Evolutionary conservation across 2,329 filamentous ascomycete species (phyloP).

Genomic region (Ophiobolus disseminans): DNA sequence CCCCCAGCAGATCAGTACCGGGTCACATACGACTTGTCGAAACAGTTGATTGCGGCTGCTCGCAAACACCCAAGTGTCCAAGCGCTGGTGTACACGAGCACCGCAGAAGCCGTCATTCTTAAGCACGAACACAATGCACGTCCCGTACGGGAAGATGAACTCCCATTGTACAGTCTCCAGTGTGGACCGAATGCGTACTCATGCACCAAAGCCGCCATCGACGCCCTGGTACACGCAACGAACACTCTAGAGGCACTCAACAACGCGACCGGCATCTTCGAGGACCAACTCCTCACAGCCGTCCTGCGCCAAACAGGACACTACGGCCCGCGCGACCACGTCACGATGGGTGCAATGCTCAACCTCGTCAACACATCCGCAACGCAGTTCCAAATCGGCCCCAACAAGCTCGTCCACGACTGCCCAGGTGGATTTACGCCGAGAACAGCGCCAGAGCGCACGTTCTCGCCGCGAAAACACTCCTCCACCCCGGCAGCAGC

Average conservation of each 20-base stretch:
- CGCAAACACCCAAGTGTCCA: slow-evolving; percentile 2
- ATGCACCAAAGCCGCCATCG: neutral
- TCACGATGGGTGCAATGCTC: slow-evolving; percentile 4
- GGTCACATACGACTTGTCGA: slow-evolving; percentile 5
- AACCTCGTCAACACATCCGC: neutral
- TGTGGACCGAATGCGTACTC: neutral
- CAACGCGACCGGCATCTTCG: neutral
- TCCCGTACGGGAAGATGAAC: slow-evolving; percentile 1
- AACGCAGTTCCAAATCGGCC: slow-evolving; percentile 49
- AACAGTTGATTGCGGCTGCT: slow-evolving; percentile 3
- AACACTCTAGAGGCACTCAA: neutral
- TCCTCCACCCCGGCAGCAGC: slow-evolving; percentile 46
- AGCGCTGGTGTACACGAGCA: slow-evolving; percentile 7
- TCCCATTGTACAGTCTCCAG: neutral
- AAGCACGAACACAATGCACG: neutral
- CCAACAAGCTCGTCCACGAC: slow-evolving; percentile 57
- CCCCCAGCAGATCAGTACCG: neutral
- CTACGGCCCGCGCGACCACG: slow-evolving; percentile 11
- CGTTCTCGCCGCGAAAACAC: slow-evolving; percentile 54
- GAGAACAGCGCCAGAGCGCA: slow-evolving; percentile 57
- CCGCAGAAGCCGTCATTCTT: slow-evolving; percentile 1
- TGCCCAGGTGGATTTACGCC: slow-evolving; percentile 56
- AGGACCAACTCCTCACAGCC: neutral
- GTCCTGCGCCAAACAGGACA: slow-evolving; percentile 7
- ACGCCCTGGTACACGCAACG: neutral